Evolutionary conservation across 2,329 filamentous ascomycete genomes (phyloP).

Genomic region (Peltaster fructicola): DNA sequence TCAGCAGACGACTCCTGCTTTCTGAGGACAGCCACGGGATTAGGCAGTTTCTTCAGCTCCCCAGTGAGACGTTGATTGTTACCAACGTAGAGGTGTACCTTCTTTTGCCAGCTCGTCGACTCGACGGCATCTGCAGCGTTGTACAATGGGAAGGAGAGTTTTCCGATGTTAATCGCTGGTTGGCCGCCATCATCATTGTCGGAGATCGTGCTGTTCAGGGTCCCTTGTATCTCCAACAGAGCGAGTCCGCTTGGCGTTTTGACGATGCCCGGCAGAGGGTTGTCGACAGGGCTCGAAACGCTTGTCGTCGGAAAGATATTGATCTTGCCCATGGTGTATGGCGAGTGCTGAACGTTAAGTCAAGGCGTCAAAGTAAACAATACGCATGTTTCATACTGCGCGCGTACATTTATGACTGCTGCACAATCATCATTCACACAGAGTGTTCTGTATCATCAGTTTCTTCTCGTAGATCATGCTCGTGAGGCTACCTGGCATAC

Average conservation of each 20-base stretch:
- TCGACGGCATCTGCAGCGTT: constrained; percentile 30
- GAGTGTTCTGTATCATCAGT: constrained; percentile 2
- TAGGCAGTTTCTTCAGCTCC: constrained; percentile 72
- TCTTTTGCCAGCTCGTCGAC: constrained; percentile 66
- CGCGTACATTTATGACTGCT: too few relatives aligned
- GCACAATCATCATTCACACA: too few relatives aligned
- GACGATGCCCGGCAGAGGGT: constrained; percentile 62
- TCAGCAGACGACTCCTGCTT: constrained; percentile 25
- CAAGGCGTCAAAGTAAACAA: too few relatives aligned
- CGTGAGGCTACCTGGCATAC: neutral
- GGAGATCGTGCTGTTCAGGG: constrained; percentile 52
- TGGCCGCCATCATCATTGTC: constrained; percentile 6
- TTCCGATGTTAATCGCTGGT: constrained; percentile 36
- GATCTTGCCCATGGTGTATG: too few relatives aligned
- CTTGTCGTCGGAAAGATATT: too few relatives aligned
- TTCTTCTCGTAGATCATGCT: constrained; percentile 3
- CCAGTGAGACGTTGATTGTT: constrained; percentile 76
- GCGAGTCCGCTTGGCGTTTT: constrained; percentile 81
- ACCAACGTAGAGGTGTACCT: constrained; percentile 74
- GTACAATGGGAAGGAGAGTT: constrained; percentile 63
- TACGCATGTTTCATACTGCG: too few relatives aligned
- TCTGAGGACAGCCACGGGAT: constrained; percentile 61
- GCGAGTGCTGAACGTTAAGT: too few relatives aligned
- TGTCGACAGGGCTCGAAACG: too few relatives aligned
- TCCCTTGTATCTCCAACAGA: constrained; percentile 81